phyloP scores from a whole-genome alignment of 2,329 filamentous ascomycete species.

The Neofusicoccum umdonicola region DNA sequence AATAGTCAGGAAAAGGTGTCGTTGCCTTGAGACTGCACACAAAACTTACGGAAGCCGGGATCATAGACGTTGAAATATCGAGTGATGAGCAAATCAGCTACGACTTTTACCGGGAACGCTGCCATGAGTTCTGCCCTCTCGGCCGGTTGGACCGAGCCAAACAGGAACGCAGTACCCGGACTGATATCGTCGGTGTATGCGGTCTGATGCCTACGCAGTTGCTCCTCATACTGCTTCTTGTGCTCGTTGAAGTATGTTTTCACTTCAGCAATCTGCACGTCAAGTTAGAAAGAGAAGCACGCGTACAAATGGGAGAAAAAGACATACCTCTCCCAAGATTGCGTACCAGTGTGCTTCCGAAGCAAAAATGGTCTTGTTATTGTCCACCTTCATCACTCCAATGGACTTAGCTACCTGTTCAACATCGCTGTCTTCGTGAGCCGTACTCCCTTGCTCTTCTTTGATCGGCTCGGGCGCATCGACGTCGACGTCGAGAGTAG shows the following conservation, averaged over 20 bases:
- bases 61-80: slow-evolving; percentile 87
- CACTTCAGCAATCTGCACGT: slow-evolving; percentile 74
- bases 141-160: slow-evolving; percentile 68
- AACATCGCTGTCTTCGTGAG: slow-evolving; percentile 60
- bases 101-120: slow-evolving; percentile 75
- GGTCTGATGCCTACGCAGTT: slow-evolving; percentile 71
- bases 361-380: slow-evolving; percentile 48
- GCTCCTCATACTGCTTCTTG: slow-evolving; percentile 84
- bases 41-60: slow-evolving; percentile 51
- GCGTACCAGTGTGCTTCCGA: slow-evolving; percentile 55
- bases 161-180: slow-evolving; percentile 71
- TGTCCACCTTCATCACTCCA: slow-evolving; percentile 54
- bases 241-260: slow-evolving; percentile 84
- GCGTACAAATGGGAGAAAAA: neutral
- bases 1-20: neutral
- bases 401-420: slow-evolving; percentile 51
- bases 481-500: slow-evolving; percentile 55
- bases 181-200: slow-evolving; percentile 59
- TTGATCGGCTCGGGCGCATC: slow-evolving; percentile 57
- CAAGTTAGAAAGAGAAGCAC: slow-evolving; percentile 18
- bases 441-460: slow-evolving; percentile 48
- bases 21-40: too few relatives aligned
- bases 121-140: slow-evolving; percentile 75
- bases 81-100: slow-evolving; percentile 79
- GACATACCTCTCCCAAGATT: slow-evolving; percentile 49